Percentiles rank a stretch among this genome's conserved stretches.
Evolutionary conservation across 768 basidiomycete genomes (phyloP).

Genomic region (Rhodotorula sphaerocarpa): DNA sequence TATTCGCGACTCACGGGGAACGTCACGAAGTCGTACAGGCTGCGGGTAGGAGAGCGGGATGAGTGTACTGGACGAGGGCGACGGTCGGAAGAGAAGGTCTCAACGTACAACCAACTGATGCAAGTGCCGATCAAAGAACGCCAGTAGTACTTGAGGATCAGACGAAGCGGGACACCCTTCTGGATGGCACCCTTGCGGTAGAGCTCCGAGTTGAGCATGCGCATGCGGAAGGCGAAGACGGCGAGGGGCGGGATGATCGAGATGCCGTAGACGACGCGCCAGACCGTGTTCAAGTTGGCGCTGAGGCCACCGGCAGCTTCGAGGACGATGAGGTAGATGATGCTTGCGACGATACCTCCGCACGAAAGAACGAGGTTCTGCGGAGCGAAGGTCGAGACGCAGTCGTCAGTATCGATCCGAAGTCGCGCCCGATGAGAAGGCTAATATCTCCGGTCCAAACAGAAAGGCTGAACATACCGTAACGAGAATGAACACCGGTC

Average conservation of each 20-base stretch:
- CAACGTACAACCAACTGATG: conserved; percentile 54
- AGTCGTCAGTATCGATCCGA: neutral
- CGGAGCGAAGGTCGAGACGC: neutral
- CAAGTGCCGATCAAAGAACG: conserved; percentile 60
- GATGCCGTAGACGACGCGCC: conserved; percentile 46
- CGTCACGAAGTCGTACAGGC: conserved; percentile 59
- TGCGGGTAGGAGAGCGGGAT: neutral
- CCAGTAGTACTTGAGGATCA: conserved; percentile 59
- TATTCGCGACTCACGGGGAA: no score
- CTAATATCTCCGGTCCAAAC: no score
- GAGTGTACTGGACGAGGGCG: no score
- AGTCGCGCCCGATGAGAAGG: neutral
- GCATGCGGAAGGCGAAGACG: conserved; percentile 64
- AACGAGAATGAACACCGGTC: conserved; percentile 64
- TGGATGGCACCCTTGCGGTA: conserved; percentile 35
- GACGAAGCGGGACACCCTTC: conserved; percentile 52
- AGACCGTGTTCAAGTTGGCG: conserved; percentile 56
- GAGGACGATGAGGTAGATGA: conserved; percentile 60
- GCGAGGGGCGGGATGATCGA: conserved; percentile 44
- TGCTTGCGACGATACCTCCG: conserved; percentile 60
- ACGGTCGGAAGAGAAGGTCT: no score
- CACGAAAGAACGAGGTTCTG: conserved; percentile 47
- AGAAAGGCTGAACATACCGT: conserved; percentile 46
- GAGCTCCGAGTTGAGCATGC: conserved; percentile 60
- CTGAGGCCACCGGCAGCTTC: conserved; percentile 55